Evolutionary conservation across 2,329 filamentous ascomycete genomes (phyloP), one percentile per base, ranked within the genome.

Genomic region (Aspergillus quadrilineatus): DNA sequence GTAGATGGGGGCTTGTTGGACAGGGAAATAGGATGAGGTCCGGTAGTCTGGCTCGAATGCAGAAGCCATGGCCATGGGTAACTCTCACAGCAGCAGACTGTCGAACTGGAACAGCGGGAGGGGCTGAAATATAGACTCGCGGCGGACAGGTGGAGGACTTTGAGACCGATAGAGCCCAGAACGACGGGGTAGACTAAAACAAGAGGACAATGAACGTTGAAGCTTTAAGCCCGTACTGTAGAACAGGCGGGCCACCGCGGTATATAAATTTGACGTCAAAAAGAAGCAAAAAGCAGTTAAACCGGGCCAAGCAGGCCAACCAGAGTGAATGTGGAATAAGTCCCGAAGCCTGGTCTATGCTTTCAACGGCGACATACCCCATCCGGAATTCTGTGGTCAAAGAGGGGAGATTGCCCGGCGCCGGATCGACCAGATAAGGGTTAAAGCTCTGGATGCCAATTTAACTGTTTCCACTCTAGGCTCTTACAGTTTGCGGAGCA

Each of bases 221-320:
- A 17, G 37, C 14, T n/a, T 17, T 22, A 22, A 22, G 22, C 22
- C 22, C 6, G 37, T 34, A 34, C 22, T 34, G 4, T 34, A 12
- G 14, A 46, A 9, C 22, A 30, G 22, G 47, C 34, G 28, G 30
- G n/a, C 22, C 32, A 32, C 39, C 22, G 37, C 7, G 34, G 6
- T 53, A 39, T 53, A 53, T 53, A 53, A 36, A 39, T 10, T 43
- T 53, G 43, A 46, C 50, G 34, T 53, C 43, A 47, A 53, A 53
- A 37, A 52, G 41, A 45, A 47, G 50, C 42, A 53, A 53, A 53
- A 37, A 52, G 41, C 37, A 47, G 50, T 26, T 47, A 53, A 53
- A 7, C 39, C 39, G 39, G 34, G 14, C 34, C 34, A 9, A 45
- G 14, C 43, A 41, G 43, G 7, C 50, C 50, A 41, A 36, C 29